phyloP scores from a whole-genome alignment of 225 moss, liverwort and hornwort species.

The Straminergon stramineum region DNA sequence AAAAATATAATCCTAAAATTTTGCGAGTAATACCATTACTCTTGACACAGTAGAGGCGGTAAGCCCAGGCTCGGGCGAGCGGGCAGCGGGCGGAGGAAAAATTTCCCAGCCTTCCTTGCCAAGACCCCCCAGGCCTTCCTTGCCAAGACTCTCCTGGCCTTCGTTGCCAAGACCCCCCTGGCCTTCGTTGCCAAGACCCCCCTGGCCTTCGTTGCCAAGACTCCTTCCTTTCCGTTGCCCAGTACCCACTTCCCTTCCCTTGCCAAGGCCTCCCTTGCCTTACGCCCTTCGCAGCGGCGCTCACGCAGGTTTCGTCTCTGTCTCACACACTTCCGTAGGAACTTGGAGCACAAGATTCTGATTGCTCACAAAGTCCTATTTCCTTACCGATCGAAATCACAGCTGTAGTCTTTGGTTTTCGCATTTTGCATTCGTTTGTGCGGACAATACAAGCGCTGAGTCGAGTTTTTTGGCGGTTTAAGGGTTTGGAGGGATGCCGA shows the following conservation, averaged over 20 bases:
- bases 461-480: not conserved
- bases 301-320: not conserved
- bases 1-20: too few species aligned
- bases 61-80: too few species aligned
- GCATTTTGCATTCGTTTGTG: not conserved
- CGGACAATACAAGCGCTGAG: not conserved
- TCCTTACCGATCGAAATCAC: not conserved
- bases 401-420: not conserved
- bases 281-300: not conserved
- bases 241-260: not conserved
- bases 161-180: too few species aligned
- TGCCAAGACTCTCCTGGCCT: not conserved
- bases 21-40: too few species aligned
- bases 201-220: not conserved
- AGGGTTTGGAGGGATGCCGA: slow-evolving; percentile 55
- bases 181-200: not conserved
- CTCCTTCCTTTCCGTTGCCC: not conserved
- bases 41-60: too few species aligned
- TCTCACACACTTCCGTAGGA: not conserved
- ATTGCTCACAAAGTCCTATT: not conserved
- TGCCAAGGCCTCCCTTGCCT: not conserved
- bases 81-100: not conserved
- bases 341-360: not conserved
- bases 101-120: not conserved
- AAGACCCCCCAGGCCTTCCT: not conserved